Conservation (phyloP, 345 rosid species). For the Aquilaria malaccensis region DNA sequence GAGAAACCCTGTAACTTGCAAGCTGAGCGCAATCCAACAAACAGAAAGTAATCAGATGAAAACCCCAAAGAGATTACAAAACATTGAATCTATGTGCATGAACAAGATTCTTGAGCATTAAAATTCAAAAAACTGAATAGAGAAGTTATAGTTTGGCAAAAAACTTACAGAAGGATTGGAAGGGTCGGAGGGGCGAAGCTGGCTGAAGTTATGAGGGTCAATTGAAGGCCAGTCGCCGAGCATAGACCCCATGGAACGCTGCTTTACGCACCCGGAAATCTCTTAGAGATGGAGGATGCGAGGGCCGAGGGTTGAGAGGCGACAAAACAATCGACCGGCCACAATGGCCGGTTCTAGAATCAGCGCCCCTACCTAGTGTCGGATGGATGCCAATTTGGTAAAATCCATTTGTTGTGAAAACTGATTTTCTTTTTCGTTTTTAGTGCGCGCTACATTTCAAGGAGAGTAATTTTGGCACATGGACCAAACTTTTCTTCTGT, state of each 20-base stretch:
- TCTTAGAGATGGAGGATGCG: slow-evolving; percentile 12
- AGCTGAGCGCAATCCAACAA: background rate
- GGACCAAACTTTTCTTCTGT: no score
- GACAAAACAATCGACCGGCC: no score
- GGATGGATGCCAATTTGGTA: slow-evolving; percentile 6
- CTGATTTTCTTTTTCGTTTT: no score
- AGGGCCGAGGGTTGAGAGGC: background rate
- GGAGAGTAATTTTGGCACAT: no score
- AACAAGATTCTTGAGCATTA: background rate
- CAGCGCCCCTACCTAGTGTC: background rate
- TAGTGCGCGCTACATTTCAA: no score
- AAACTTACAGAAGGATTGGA: slow-evolving; percentile 66
- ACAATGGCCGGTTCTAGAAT: slow-evolving; percentile 14
- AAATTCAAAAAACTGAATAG: background rate
- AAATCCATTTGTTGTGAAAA: background rate
- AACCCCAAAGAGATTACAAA: background rate
- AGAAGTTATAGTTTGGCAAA: background rate
- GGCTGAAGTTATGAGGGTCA: slow-evolving; percentile 85
- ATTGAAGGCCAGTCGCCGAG: slow-evolving; percentile 76
- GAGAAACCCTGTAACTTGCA: background rate
- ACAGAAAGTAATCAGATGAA: slow-evolving; percentile 7
- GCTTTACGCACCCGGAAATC: slow-evolving; percentile 24
- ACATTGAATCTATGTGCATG: background rate
- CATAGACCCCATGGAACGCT: slow-evolving; percentile 55
- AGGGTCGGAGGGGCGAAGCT: slow-evolving; percentile 80